Base-by-base conservation (phyloP, 257 asterid genomes). In the Salvia miltiorrhiza region DNA sequence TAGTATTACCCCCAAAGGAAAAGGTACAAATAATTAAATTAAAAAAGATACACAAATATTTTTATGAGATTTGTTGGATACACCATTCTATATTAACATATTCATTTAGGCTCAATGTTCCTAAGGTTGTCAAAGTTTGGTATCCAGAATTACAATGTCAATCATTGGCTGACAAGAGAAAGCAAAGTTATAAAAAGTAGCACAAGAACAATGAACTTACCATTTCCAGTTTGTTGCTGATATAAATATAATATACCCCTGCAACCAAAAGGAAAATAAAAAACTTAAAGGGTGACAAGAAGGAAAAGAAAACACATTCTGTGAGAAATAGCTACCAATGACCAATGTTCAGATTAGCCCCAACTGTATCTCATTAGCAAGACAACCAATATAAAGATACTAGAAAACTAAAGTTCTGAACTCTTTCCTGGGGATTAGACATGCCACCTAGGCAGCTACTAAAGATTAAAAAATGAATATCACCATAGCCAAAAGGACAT, bases 231-330 rank as follows among this genome's bases (percentile, higher is more conserved):
- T 81, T 84, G 95, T 68, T 82, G 85, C 82, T 47, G 82, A 81
- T 88, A 88, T 57, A 88, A 69, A 75, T 81, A 87, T 69, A 91
- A 73, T 74, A 91, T 88, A 61, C 96, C 93, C 95, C 98, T 92
- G 97, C 75, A 47, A 65, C 78, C 2, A 37, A 70, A 70, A 79
- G 24, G n/a, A n/a, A n/a, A n/a, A n/a, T n/a, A 74, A 58, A 70
- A 66, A 43, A 48, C 76, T 61, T 72, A 78, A 60, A 60, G 59
- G 39, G 74, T 66, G 76, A 67, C 26, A 68, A 65, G 35, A 81
- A 72, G 73, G 49, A 58, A 62, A 69, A 14, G 20, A 53, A 14
- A 62, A 63, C 40, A 50, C 62, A 54, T 63, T 39, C 33, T 53
- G 37, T 43, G 24, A 19, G n/a, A 45, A 53, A 41, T 43, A 40